phyloP scores from a whole-genome alignment of 2,329 filamentous ascomycete genomes.

The Chalara sp. region DNA sequence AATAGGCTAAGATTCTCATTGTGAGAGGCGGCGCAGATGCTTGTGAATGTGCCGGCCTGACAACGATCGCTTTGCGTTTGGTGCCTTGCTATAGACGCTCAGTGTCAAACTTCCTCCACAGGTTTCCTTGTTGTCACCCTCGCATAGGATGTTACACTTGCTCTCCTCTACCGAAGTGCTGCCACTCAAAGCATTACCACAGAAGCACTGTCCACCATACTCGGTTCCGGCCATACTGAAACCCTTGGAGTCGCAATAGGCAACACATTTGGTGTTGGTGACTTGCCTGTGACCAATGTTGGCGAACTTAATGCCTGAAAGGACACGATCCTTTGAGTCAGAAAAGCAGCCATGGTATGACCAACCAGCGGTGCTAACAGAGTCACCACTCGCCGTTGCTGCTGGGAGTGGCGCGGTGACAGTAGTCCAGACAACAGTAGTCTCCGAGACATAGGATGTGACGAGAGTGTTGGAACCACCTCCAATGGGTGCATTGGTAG shows the following conservation, averaged over 20 bases:
- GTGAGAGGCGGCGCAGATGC: neutral
- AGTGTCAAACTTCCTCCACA: conserved; percentile 45
- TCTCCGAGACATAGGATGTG: conserved; percentile 32
- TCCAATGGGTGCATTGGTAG: conserved; percentile 19
- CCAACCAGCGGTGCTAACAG: conserved; percentile 26
- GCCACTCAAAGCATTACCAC: conserved; percentile 34
- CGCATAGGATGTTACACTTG: conserved; percentile 42
- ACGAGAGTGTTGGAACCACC: conserved; percentile 22
- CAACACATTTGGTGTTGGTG: conserved; percentile 39
- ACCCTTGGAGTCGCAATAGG: conserved; percentile 39
- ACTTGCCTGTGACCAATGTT: conserved; percentile 32
- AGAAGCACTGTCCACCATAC: conserved; percentile 42
- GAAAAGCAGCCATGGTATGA: conserved; percentile 38
- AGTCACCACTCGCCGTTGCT: conserved; percentile 14
- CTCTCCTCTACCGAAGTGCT: conserved; percentile 36
- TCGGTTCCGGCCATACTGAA: conserved; percentile 43
- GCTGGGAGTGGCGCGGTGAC: conserved; percentile 18
- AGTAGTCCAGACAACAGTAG: conserved; percentile 37
- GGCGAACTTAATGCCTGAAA: conserved; percentile 34
- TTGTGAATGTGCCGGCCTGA: neutral
- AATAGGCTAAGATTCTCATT: too few relatives aligned
- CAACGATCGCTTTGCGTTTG: neutral
- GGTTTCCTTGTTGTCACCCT: conserved; percentile 38
- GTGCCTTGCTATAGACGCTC: conserved; percentile 33
- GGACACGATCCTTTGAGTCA: conserved; percentile 29